Conservation (phyloP, 2,329 filamentous ascomycete genomes). For the Fusarium buxicola region DNA sequence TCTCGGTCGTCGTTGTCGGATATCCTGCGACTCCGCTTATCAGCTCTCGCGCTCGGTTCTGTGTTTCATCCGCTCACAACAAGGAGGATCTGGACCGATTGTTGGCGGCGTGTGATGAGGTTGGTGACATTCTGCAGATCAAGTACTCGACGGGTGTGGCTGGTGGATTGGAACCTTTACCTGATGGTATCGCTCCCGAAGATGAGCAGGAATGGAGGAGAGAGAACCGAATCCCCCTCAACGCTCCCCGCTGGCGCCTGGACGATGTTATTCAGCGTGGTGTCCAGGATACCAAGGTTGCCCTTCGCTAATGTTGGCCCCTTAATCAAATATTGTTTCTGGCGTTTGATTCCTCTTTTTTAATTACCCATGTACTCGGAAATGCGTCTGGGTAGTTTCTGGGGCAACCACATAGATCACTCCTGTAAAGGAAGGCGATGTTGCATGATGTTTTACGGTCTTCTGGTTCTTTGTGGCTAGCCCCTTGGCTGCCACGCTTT, state of each 20-base stretch:
- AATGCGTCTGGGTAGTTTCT: slow-evolving; percentile 36
- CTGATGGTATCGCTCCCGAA: slow-evolving; percentile 76
- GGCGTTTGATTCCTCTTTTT: slow-evolving; percentile 43
- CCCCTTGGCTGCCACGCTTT: slow-evolving; percentile 22
- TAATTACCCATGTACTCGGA: slow-evolving; percentile 27
- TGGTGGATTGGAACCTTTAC: slow-evolving; percentile 82
- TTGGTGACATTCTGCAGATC: slow-evolving; percentile 90
- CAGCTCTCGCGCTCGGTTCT: slow-evolving; percentile 94
- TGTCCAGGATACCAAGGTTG: slow-evolving; percentile 79
- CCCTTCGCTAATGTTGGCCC: slow-evolving; percentile 67
- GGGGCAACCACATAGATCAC: slow-evolving; percentile 41
- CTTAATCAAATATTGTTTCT: slow-evolving; percentile 37
- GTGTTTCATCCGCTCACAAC: slow-evolving; percentile 94
- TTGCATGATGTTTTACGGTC: slow-evolving; percentile 37
- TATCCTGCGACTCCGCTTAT: slow-evolving; percentile 97
- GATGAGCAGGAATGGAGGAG: slow-evolving; percentile 77
- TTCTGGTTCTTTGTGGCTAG: slow-evolving; percentile 25
- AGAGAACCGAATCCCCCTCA: slow-evolving; percentile 73
- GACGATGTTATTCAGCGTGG: slow-evolving; percentile 82
- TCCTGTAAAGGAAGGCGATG: slow-evolving; percentile 40
- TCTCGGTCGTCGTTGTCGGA: slow-evolving; percentile 95
- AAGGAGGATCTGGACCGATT: slow-evolving; percentile 97
- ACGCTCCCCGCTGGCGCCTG: slow-evolving; percentile 84
- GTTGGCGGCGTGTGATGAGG: slow-evolving; percentile 88
- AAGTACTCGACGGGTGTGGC: slow-evolving; percentile 98